Percentiles rank a stretch among this genome's conserved stretches.
These are phyloP conservation scores for Mycena sp. DNA, from an alignment of 1,284 basidiomycete genomes.

Conservation along the genomic window DNA sequence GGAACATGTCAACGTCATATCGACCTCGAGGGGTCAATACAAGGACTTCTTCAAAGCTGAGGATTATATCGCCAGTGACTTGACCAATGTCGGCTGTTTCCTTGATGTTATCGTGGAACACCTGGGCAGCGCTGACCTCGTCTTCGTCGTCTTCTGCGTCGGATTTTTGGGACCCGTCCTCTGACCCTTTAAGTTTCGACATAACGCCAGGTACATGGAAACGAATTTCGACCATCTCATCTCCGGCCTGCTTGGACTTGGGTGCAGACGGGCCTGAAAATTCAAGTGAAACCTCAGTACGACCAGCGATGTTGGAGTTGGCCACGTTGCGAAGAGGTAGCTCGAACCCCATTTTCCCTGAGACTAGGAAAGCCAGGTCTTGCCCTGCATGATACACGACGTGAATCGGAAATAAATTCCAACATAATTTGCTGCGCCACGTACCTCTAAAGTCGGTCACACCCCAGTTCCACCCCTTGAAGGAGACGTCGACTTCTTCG, in stretches of 20 bases:
- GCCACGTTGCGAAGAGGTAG: conserved; percentile 89
- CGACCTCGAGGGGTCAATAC: conserved; percentile 96
- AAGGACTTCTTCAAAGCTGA: conserved; percentile 97
- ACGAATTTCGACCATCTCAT: conserved; percentile 96
- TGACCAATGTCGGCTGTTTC: conserved; percentile 97
- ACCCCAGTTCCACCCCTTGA: conserved; percentile 99
- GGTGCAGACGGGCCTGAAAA: conserved; percentile 69
- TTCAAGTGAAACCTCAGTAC: conserved; percentile 97
- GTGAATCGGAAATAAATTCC: conserved; percentile 10
- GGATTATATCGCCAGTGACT: conserved; percentile 90
- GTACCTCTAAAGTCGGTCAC: conserved; percentile 92
- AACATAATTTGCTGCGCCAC: conserved; percentile 32
- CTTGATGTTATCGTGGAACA: conserved; percentile 96
- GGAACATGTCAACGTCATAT: conserved; percentile 98
- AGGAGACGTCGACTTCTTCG: conserved; percentile 87
- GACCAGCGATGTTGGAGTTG: conserved; percentile 98
- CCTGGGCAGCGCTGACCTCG: conserved; percentile 91
- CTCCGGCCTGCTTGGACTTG: conserved; percentile 64
- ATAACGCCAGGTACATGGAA: conserved; percentile 94
- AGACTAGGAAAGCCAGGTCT: conserved; percentile 91
- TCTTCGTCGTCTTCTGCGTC: conserved; percentile 76
- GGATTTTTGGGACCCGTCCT: conserved; percentile 78
- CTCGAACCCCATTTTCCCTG: conserved; percentile 93
- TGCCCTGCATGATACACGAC: conserved; percentile 62
- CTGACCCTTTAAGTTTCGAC: conserved; percentile 76